A percentile compares a stretch with the other conserved stretches of the same genome.
These are phyloP conservation scores for Brasilioporus rufonigricans DNA, from an alignment of 768 basidiomycete species.

Conservation along the genomic window DNA sequence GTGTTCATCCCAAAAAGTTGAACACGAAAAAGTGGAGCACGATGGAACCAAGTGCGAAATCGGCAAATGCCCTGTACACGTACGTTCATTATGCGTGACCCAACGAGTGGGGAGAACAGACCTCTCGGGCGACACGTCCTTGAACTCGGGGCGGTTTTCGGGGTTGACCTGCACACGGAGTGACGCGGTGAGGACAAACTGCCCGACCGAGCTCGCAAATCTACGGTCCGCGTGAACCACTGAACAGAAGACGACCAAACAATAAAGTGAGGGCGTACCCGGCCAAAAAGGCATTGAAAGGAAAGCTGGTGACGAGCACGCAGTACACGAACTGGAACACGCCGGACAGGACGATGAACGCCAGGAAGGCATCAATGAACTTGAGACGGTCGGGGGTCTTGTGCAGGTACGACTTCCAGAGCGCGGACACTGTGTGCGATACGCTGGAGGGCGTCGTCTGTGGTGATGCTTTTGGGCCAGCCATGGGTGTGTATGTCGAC, in stretches of 20 bases:
- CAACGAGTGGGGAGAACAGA: conserved; percentile 36
- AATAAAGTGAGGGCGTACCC: conserved; percentile 60
- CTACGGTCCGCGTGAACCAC: conserved; percentile 42
- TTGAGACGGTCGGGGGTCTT: conserved; percentile 84
- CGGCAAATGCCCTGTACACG: conserved; percentile 83
- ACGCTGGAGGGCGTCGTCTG: conserved; percentile 14
- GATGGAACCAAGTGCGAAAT: conserved; percentile 93
- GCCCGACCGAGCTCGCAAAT: conserved; percentile 90
- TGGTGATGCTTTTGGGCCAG: conserved; percentile 32
- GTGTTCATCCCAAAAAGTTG: conserved; percentile 93
- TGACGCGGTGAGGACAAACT: conserved; percentile 94
- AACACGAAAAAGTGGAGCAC: conserved; percentile 98
- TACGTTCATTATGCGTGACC: background rate
- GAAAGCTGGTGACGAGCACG: conserved; percentile 86
- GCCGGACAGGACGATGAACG: conserved; percentile 90
- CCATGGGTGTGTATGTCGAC: conserved; percentile 35
- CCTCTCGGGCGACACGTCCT: conserved; percentile 92
- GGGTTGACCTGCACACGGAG: conserved; percentile 92
- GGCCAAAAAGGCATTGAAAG: conserved; percentile 96
- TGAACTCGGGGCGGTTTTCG: conserved; percentile 77
- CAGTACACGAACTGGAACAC: conserved; percentile 91
- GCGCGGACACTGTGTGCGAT: conserved; percentile 44
- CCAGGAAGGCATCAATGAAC: conserved; percentile 89
- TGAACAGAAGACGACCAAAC: background rate
- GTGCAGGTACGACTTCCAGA: conserved; percentile 76